Evolutionary conservation across 768 basidiomycete species (phyloP), one percentile per base, ranked within the genome.

Genomic region (Suillus subaureus): DNA sequence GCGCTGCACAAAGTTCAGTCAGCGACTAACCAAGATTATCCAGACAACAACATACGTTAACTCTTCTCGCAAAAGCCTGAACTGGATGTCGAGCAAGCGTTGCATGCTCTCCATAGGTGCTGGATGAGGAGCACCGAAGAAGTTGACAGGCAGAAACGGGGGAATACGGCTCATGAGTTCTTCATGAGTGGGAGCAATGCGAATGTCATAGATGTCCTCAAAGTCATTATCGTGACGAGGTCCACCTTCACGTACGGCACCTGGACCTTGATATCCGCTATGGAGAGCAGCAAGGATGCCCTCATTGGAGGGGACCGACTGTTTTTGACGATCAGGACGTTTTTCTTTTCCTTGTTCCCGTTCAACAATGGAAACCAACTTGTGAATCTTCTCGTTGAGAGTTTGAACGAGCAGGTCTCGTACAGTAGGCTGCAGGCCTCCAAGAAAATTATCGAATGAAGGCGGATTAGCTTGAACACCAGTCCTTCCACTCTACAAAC

Each of bases 51-150:
- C 85, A 28, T 69, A 89, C 85, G 83, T 89, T 21, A 90, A 76
- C 64, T 93, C 92, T 68, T 92, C 92, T 43, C 92, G 80, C 42
- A 93, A 77, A 0, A 93, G 80, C 40, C 92, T 85, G 73, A 90
- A 93, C 68, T 93, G 90, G 4, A 89, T 84, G 64, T 94, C 92
- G 13, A 92, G 76, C 26, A 89, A 78, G 9, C 87, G 79, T 63
- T 89, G 82, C 85, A 93, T 91, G 28, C 85, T 86, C 18, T 82
- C 81, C 4, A 75, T 67, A 0, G 84, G 84, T 15, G 83, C 81
- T 63, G 83, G 89, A 70, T 91, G 90, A 0, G 89, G 90, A 0
- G 89, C 90, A 2, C 77, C 80, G 23, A 78, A 82, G 1, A 89
- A 72, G 68, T 84, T 88, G 0, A 82, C 85, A 0, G 92, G 92